These are phyloP conservation scores for Termitomyces sp. DNA, from an alignment of 768 basidiomycete species.

Conservation along the genomic window DNA sequence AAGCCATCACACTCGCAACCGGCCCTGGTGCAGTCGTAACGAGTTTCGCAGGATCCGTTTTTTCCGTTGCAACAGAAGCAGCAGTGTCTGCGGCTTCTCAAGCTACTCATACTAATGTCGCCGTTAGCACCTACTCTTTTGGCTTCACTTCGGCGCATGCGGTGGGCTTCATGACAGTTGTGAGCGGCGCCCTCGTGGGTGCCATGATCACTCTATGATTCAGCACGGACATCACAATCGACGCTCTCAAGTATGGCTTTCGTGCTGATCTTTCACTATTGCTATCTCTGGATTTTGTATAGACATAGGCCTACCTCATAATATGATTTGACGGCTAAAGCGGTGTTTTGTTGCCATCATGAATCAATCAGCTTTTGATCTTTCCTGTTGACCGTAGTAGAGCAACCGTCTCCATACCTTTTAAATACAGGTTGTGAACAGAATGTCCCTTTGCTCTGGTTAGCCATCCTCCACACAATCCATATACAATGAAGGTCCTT, in stretches of 20 bases:
- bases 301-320: background rate
- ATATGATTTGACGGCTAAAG: background rate
- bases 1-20: constrained; percentile 52
- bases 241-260: background rate
- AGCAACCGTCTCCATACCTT: background rate
- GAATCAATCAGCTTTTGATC: background rate
- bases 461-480: constrained; percentile 6
- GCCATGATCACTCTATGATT: constrained; percentile 32
- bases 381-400: background rate
- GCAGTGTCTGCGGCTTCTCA: constrained; percentile 3
- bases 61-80: constrained; percentile 37
- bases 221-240: no score
- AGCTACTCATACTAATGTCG: constrained; percentile 18
- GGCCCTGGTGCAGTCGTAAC: constrained; percentile 37
- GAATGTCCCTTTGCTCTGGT: constrained; percentile 9
- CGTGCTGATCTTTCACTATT: no score
- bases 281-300: background rate
- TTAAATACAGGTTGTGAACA: background rate
- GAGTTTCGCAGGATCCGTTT: constrained; percentile 46
- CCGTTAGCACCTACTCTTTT: constrained; percentile 16
- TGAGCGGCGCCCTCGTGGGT: constrained; percentile 34
- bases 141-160: constrained; percentile 23
- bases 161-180: constrained; percentile 28
- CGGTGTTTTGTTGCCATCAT: no score
- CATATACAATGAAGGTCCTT: constrained; percentile 5